Evolutionary conservation across 306 rosid species (phyloP).

Genomic region (Vigna trinervia): DNA sequence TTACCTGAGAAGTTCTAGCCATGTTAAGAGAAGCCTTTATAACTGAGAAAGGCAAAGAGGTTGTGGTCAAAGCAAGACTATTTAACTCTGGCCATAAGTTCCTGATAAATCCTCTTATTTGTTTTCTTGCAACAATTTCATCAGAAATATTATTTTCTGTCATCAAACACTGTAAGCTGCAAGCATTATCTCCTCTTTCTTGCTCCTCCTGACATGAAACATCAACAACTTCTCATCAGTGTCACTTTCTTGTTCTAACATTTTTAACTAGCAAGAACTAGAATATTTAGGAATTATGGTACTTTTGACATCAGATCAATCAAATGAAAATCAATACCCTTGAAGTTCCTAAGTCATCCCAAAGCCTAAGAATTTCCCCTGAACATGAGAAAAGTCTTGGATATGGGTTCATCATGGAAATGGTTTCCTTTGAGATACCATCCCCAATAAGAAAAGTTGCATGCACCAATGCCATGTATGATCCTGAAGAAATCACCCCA

Average conservation of each 20-base stretch:
- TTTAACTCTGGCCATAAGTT: slow-evolving; percentile 53
- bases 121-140: slow-evolving; percentile 49
- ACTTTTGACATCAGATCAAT: not conserved
- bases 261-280: not conserved
- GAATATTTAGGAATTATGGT: not conserved
- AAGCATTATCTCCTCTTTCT: slow-evolving; percentile 55
- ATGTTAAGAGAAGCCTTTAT: slow-evolving; percentile 49
- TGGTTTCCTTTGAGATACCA: slow-evolving; percentile 42
- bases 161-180: slow-evolving; percentile 50
- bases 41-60: slow-evolving; percentile 13
- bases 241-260: not conserved
- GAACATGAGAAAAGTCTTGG: slow-evolving; percentile 54
- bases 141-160: slow-evolving; percentile 28
- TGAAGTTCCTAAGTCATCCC: slow-evolving; percentile 65
- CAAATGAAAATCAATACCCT: slow-evolving; percentile 31
- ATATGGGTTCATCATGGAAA: slow-evolving; percentile 49
- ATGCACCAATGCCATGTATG: slow-evolving; percentile 59
- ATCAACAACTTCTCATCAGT: slow-evolving; percentile 2
- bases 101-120: slow-evolving; percentile 36
- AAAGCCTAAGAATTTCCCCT: slow-evolving; percentile 57
- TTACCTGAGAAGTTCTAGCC: slow-evolving; percentile 61
- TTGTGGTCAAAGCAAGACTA: slow-evolving; percentile 37
- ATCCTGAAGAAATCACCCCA: slow-evolving; percentile 55
- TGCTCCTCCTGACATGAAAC: slow-evolving; percentile 50
- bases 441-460: slow-evolving; percentile 53